These are phyloP conservation scores for Penicillium lividum DNA, from an alignment of 495 filamentous ascomycete genomes.

Conservation along the genomic window DNA sequence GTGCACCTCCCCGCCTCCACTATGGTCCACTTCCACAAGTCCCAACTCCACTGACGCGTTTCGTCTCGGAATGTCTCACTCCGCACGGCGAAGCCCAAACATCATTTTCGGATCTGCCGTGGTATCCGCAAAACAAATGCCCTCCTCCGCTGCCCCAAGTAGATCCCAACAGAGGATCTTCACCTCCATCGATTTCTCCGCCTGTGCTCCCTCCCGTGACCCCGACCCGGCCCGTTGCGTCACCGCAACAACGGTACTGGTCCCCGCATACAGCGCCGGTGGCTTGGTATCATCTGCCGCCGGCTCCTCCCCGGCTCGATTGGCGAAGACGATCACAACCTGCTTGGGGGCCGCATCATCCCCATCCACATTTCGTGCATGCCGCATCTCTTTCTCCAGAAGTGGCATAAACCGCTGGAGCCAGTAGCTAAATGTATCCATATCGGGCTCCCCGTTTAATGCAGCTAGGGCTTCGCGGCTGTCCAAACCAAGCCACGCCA, in stretches of 20 bases:
- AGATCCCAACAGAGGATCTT: slow-evolving; percentile 51
- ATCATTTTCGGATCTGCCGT: slow-evolving; percentile 42
- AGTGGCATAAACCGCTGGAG: slow-evolving; percentile 78
- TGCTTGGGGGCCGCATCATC: slow-evolving; percentile 41
- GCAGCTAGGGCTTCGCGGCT: slow-evolving; percentile 47
- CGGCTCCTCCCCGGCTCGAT: slow-evolving; percentile 75
- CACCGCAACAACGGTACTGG: slow-evolving; percentile 77
- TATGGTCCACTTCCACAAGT: background rate
- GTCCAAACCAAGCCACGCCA: slow-evolving; percentile 77
- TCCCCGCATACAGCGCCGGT: slow-evolving; percentile 71
- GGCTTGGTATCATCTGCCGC: slow-evolving; percentile 42
- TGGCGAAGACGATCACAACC: slow-evolving; percentile 79
- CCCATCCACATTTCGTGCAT: slow-evolving; percentile 29
- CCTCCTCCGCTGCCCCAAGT: slow-evolving; percentile 46
- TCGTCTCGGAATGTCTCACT: slow-evolving; percentile 13
- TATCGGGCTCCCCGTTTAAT: slow-evolving; percentile 62
- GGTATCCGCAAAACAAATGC: slow-evolving; percentile 53
- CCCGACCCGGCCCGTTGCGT: slow-evolving; percentile 40
- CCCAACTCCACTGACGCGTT: slow-evolving; percentile 12
- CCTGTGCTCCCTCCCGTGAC: slow-evolving; percentile 22
- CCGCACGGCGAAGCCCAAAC: slow-evolving; percentile 30
- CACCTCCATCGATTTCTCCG: slow-evolving; percentile 32
- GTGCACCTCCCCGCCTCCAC: background rate
- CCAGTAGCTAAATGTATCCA: slow-evolving; percentile 88
- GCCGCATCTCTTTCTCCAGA: slow-evolving; percentile 51